Conservation (phyloP, 1,284 basidiomycete genomes). For the Apiotrichum sp. region DNA sequence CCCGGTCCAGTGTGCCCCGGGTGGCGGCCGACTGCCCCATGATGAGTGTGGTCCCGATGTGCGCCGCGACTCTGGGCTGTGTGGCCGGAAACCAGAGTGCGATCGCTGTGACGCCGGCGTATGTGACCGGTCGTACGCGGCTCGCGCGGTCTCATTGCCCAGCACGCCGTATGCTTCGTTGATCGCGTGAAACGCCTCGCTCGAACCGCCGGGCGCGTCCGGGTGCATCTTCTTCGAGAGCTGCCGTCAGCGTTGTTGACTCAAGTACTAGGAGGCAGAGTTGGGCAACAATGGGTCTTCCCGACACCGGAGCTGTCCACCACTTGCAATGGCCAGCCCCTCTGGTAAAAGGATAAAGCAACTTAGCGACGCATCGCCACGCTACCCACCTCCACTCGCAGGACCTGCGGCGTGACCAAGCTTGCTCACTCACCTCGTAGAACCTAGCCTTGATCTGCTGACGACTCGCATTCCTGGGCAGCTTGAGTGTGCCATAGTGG, state of each 20-base stretch:
- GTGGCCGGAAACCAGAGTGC: constrained; percentile 3
- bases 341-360: not conserved
- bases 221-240: constrained; percentile 48
- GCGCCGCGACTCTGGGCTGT: constrained; percentile 11
- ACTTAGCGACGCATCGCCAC: too few species aligned
- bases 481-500: constrained; percentile 43
- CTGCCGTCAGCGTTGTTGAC: constrained; percentile 20
- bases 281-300: too few species aligned
- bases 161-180: constrained; percentile 44
- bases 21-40: constrained; percentile 4
- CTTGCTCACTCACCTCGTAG: constrained; percentile 43
- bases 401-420: not conserved
- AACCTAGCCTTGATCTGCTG: constrained; percentile 48
- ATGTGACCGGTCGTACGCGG: constrained; percentile 7
- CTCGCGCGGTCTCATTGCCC: constrained; percentile 39
- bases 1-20: constrained; percentile 9
- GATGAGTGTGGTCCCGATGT: constrained; percentile 10
- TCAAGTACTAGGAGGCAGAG: not conserved
- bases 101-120: not conserved
- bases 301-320: too few species aligned
- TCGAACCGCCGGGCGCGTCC: constrained; percentile 40
- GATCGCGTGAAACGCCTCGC: constrained; percentile 40
- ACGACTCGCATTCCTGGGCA: constrained; percentile 41
- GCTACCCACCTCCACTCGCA: too few species aligned
- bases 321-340: too few species aligned